These are phyloP conservation scores for Andrographis paniculata DNA, from an alignment of 305 asterid species.

Conservation along the genomic window DNA sequence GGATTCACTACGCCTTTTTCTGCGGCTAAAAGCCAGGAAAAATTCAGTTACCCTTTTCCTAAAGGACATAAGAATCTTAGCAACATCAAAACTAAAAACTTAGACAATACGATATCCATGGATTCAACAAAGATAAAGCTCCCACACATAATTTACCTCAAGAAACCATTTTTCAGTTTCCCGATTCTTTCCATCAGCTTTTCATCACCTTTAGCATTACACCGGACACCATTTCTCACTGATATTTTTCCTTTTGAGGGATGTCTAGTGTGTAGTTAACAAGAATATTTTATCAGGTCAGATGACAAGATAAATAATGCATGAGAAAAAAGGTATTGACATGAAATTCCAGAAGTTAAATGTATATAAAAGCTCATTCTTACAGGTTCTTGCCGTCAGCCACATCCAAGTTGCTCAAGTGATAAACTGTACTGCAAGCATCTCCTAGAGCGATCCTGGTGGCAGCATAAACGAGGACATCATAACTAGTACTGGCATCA, in stretches of 20 bases:
- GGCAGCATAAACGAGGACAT: constrained; percentile 34
- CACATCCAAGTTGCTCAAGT: constrained; percentile 24
- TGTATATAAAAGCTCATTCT: constrained; percentile 24
- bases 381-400: constrained; percentile 38
- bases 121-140: constrained; percentile 5
- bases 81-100: constrained; percentile 1
- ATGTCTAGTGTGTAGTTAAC: constrained; percentile 29
- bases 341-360: constrained; percentile 14
- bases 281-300: constrained; percentile 3
- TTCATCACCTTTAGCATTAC: constrained; percentile 26
- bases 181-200: constrained; percentile 41
- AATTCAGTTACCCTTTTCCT: neutral
- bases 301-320: constrained; percentile 9
- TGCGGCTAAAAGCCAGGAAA: neutral
- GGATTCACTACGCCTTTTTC: too few species aligned
- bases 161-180: constrained; percentile 52
- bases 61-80: constrained; percentile 1
- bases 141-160: constrained; percentile 39
- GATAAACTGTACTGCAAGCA: constrained; percentile 43
- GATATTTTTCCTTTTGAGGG: constrained; percentile 24
- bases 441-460: constrained; percentile 54
- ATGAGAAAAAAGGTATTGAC: constrained; percentile 7
- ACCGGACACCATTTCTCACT: constrained; percentile 27
- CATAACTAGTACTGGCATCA: constrained; percentile 32
- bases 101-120: neutral